A percentile compares a stretch with the other conserved stretches of the same genome.
phyloP scores from a whole-genome alignment of 495 filamentous ascomycete species.

The Halenospora varia region DNA sequence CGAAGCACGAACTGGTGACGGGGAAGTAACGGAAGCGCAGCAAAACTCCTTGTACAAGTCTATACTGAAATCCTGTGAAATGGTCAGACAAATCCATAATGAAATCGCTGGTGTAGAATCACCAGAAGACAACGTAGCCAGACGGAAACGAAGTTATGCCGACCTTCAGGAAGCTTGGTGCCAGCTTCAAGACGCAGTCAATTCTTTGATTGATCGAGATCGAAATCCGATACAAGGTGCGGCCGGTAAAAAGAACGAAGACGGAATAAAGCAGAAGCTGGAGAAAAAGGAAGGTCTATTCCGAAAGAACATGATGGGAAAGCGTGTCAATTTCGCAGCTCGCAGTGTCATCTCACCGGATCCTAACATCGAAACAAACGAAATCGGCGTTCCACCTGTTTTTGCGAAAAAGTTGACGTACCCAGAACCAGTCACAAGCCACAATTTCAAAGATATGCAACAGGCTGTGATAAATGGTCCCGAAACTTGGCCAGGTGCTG shows the following conservation, averaged over 20 bases:
- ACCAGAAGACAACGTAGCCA: conserved; percentile 10
- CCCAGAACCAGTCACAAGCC: conserved; percentile 92
- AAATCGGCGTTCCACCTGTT: conserved; percentile 95
- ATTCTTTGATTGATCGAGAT: conserved; percentile 82
- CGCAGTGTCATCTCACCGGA: conserved; percentile 98
- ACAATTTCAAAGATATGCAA: conserved; percentile 94
- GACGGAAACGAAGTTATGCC: conserved; percentile 45
- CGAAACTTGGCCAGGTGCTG: conserved; percentile 90
- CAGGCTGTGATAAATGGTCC: conserved; percentile 94
- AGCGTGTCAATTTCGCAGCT: conserved; percentile 97
- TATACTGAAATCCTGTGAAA: conserved; percentile 67
- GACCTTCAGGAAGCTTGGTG: conserved; percentile 72
- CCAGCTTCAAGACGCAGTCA: conserved; percentile 82
- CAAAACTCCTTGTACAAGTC: conserved; percentile 81
- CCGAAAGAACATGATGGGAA: conserved; percentile 99
- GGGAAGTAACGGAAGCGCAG: conserved; percentile 74
- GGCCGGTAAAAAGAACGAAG: conserved; percentile 63
- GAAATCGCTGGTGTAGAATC: conserved; percentile 52
- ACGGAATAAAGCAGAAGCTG: conserved; percentile 94
- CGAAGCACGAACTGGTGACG: conserved; percentile 72
- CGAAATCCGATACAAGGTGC: conserved; percentile 74
- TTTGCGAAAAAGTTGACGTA: conserved; percentile 97
- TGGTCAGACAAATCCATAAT: conserved; percentile 69
- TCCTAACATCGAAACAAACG: conserved; percentile 97
- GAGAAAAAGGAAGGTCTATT: conserved; percentile 99